phyloP scores from a whole-genome alignment of 2,329 filamentous ascomycete species.

The Neurospora crassa region DNA sequence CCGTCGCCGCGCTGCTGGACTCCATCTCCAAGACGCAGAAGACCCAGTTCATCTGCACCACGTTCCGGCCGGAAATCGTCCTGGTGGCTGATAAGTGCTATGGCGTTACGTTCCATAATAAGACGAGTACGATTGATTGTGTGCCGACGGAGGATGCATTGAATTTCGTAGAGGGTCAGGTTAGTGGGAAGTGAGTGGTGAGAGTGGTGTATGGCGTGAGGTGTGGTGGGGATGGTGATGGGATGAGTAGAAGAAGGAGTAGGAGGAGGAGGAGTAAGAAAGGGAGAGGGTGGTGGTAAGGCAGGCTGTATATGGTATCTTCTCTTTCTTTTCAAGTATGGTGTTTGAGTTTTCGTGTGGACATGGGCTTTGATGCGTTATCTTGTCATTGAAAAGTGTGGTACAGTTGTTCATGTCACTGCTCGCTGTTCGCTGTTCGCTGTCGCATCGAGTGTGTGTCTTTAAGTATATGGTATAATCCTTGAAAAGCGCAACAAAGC shows the following conservation, averaged over 20 bases:
- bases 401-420: neutral
- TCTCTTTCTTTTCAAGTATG: neutral
- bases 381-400: neutral
- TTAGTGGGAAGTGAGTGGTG: constrained; percentile 15
- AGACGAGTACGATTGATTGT: constrained; percentile 89
- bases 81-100: constrained; percentile 96
- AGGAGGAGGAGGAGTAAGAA: neutral
- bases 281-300: neutral
- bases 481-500: neutral
- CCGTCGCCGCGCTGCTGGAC: constrained; percentile 81
- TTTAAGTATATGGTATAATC: neutral
- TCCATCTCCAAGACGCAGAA: constrained; percentile 60
- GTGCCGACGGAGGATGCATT: constrained; percentile 80
- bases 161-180: constrained; percentile 86
- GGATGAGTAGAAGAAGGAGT: neutral
- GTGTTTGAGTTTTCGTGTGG: neutral
- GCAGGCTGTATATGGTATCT: neutral
- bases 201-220: neutral
- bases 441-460: neutral
- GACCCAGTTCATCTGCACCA: constrained; percentile 93
- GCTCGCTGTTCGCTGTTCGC: neutral
- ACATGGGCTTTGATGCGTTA: neutral
- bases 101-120: constrained; percentile 86
- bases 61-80: constrained; percentile 94
- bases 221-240: neutral